These are phyloP conservation scores for Drosera capensis DNA, from an alignment of 148 eudicot genomes.

Conservation along the genomic window DNA sequence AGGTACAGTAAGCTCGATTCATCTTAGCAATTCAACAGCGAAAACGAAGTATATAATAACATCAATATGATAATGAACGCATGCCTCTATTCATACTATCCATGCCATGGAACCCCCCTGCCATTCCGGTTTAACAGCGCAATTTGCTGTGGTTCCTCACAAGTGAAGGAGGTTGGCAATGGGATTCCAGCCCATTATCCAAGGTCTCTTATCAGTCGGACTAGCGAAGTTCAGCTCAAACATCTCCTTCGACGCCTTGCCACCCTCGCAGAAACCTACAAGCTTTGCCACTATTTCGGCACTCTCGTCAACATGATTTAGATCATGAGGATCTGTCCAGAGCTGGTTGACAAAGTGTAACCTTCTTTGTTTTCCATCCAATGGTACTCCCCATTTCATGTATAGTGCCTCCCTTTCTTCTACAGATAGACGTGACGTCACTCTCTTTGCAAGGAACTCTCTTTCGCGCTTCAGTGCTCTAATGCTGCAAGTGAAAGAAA, in stretches of 20 bases:
- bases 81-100: too few species aligned
- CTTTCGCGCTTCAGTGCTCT: slow-evolving; percentile 72
- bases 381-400: slow-evolving; percentile 72
- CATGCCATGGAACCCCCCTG: too few species aligned
- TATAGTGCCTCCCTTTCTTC: slow-evolving; percentile 66
- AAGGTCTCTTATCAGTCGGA: slow-evolving; percentile 61
- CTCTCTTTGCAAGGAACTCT: slow-evolving; percentile 76
- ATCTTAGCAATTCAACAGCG: too few species aligned
- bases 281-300: slow-evolving; percentile 83
- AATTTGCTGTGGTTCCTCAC: slow-evolving; percentile 25
- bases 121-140: too few species aligned
- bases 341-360: slow-evolving; percentile 67
- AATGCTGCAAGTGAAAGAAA: slow-evolving; percentile 24
- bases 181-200: slow-evolving; percentile 76
- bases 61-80: too few species aligned
- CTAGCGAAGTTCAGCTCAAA: slow-evolving; percentile 78
- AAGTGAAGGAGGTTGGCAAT: slow-evolving; percentile 64
- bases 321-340: slow-evolving; percentile 67
- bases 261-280: slow-evolving; percentile 67
- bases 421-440: slow-evolving; percentile 31
- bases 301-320: slow-evolving; percentile 58
- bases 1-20: too few species aligned
- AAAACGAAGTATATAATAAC: too few species aligned
- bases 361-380: slow-evolving; percentile 76
- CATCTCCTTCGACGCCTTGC: slow-evolving; percentile 84